phyloP scores from a whole-genome alignment of 495 filamentous ascomycete genomes.

The Trichoderma gamsii region DNA sequence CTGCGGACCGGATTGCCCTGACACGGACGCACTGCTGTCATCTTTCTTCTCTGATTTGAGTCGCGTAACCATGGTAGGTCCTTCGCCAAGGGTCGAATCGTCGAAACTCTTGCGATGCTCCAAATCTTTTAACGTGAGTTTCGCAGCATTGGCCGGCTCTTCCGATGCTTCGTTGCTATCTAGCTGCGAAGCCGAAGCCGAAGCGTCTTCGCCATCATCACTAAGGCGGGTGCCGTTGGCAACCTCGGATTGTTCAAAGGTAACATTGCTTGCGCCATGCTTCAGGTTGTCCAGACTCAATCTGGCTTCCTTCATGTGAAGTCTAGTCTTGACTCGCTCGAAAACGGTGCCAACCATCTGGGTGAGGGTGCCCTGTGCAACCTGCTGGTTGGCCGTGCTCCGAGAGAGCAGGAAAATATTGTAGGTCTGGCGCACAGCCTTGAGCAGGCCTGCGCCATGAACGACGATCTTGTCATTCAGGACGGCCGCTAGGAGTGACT shows the following conservation, averaged over 20 bases:
- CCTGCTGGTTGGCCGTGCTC: slow-evolving; percentile 85
- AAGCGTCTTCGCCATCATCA: slow-evolving; percentile 36
- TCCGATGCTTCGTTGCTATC: slow-evolving; percentile 47
- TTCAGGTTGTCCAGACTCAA: slow-evolving; percentile 46
- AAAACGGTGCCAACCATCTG: slow-evolving; percentile 99
- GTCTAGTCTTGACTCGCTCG: slow-evolving; percentile 80
- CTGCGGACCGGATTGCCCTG: slow-evolving; percentile 41
- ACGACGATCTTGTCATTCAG: slow-evolving; percentile 98
- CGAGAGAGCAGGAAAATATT: slow-evolving; percentile 96
- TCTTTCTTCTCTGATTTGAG: slow-evolving; percentile 52
- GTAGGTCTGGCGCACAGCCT: slow-evolving; percentile 97
- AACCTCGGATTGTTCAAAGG: slow-evolving; percentile 31
- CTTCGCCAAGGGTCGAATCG: slow-evolving; percentile 82
- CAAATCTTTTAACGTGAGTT: slow-evolving; percentile 91
- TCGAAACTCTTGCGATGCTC: slow-evolving; percentile 92
- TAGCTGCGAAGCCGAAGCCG: slow-evolving; percentile 42
- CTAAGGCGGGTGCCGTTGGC: slow-evolving; percentile 25
- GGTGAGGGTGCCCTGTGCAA: slow-evolving; percentile 91
- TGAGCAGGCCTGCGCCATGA: slow-evolving; percentile 91
- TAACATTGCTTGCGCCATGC: slow-evolving; percentile 40
- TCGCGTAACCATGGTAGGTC: slow-evolving; percentile 87
- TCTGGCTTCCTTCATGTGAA: slow-evolving; percentile 77
- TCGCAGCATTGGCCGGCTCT: slow-evolving; percentile 36
- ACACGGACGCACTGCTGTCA: slow-evolving; percentile 53
- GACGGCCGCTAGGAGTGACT: slow-evolving; percentile 90